Percentiles rank a stretch among this genome's conserved stretches.
Evolutionary conservation across 2,329 filamentous ascomycete species (phyloP).

Genomic region (Aspergillus pseudotamarii): DNA sequence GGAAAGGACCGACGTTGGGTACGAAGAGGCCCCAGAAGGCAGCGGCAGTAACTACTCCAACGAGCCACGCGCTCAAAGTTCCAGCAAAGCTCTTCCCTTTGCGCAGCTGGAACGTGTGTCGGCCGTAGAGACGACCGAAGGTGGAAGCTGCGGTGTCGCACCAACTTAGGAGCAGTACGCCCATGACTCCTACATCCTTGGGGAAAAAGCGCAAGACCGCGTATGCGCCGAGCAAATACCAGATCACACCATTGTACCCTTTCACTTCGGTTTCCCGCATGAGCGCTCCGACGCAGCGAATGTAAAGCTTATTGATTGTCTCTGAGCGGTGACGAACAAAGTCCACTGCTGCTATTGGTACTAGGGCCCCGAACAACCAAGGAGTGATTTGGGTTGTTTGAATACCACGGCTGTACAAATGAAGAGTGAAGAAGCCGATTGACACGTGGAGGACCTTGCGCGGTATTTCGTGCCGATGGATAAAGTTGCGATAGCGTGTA

Average conservation of each 20-base stretch:
- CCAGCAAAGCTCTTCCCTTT: slow-evolving; percentile 90
- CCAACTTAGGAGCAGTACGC: slow-evolving; percentile 90
- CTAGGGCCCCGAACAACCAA: slow-evolving; percentile 74
- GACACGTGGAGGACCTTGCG: slow-evolving; percentile 92
- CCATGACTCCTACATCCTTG: slow-evolving; percentile 90
- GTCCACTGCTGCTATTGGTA: slow-evolving; percentile 83
- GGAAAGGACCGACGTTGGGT: slow-evolving; percentile 66
- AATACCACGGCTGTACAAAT: slow-evolving; percentile 77
- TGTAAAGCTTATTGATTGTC: slow-evolving; percentile 83
- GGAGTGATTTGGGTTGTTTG: slow-evolving; percentile 80
- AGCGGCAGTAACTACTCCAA: slow-evolving; percentile 79
- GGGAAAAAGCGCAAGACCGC: slow-evolving; percentile 82
- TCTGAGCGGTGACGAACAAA: slow-evolving; percentile 80
- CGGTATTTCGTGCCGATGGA: slow-evolving; percentile 96
- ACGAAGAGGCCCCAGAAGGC: slow-evolving; percentile 89
- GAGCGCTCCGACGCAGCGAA: slow-evolving; percentile 78
- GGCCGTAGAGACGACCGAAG: slow-evolving; percentile 85
- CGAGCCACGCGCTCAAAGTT: slow-evolving; percentile 77
- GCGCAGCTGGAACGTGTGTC: slow-evolving; percentile 83
- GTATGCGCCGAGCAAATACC: slow-evolving; percentile 91
- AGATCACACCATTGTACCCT: slow-evolving; percentile 96
- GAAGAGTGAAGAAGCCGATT: slow-evolving; percentile 90
- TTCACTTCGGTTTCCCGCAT: slow-evolving; percentile 97
- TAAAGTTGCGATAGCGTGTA: slow-evolving; percentile 84
- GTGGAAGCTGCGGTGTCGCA: slow-evolving; percentile 97